These are phyloP conservation scores for Saturnispora dispora DNA, from an alignment of 805 yeast genomes.

Conservation along the genomic window DNA sequence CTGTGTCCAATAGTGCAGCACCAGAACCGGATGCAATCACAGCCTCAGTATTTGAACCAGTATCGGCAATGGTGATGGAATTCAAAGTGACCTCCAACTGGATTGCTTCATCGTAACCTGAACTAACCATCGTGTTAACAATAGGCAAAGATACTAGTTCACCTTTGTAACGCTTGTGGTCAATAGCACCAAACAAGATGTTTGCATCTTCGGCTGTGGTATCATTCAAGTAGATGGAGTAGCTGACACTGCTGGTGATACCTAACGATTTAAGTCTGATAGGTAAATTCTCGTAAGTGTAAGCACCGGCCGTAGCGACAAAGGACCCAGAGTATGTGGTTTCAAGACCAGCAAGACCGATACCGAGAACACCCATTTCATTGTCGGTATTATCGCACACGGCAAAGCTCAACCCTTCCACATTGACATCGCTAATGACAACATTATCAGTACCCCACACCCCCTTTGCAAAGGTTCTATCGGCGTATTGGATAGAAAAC, in stretches of 20 bases:
- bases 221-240: constrained; percentile 52
- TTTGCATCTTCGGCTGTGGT: constrained; percentile 36
- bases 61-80: constrained; percentile 22
- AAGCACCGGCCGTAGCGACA: constrained; percentile 14
- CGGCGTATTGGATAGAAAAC: constrained; percentile 41
- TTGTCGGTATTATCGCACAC: constrained; percentile 60
- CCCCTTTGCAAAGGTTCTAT: constrained; percentile 39
- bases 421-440: constrained; percentile 37
- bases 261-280: constrained; percentile 48
- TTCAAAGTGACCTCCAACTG: constrained; percentile 42
- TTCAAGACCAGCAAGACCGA: constrained; percentile 64
- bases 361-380: constrained; percentile 61
- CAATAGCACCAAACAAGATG: constrained; percentile 68
- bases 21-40: constrained; percentile 21
- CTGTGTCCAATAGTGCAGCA: constrained; percentile 47
- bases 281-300: constrained; percentile 61
- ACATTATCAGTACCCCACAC: constrained; percentile 58
- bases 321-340: constrained; percentile 33
- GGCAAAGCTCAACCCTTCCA: constrained; percentile 56
- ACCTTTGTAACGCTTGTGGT: constrained; percentile 54
- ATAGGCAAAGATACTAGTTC: constrained; percentile 40
- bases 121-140: constrained; percentile 32
- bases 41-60: constrained; percentile 12
- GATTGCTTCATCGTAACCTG: constrained; percentile 33
- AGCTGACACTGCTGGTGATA: constrained; percentile 41